Evolutionary conservation across 1,284 basidiomycete genomes (phyloP).

Genomic region (Heterobasidion occidentale): DNA sequence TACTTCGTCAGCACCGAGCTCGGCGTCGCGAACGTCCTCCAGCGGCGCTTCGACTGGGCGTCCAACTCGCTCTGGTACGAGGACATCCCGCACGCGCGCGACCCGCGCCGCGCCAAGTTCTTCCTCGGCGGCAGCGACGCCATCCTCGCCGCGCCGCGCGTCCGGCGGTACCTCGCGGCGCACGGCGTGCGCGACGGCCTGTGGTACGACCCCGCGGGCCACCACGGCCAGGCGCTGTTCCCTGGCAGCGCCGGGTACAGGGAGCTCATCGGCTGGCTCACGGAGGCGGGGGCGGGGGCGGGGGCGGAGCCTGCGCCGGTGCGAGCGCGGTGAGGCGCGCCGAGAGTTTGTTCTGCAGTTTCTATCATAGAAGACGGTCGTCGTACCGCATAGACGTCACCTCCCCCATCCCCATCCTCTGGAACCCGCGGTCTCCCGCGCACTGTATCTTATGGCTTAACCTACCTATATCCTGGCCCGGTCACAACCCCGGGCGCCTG

Average conservation of each 20-base stretch:
- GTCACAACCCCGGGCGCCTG: no score
- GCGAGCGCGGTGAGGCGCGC: no score
- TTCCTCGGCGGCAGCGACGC: slow-evolving; percentile 76
- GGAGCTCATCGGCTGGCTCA: slow-evolving; percentile 62
- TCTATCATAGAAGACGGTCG: no score
- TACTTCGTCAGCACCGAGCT: slow-evolving; percentile 85
- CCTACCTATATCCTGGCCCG: no score
- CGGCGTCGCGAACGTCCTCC: slow-evolving; percentile 79
- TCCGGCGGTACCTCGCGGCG: slow-evolving; percentile 64
- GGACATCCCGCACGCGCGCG: slow-evolving; percentile 73
- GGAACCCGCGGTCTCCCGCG: no score
- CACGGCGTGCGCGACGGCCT: slow-evolving; percentile 71
- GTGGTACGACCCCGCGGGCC: slow-evolving; percentile 59
- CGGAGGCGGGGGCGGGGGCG: slow-evolving; percentile 15
- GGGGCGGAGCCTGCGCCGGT: not conserved
- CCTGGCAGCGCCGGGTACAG: slow-evolving; percentile 45
- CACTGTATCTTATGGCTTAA: no score
- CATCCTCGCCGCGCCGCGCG: slow-evolving; percentile 73
- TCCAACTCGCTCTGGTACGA: slow-evolving; percentile 87
- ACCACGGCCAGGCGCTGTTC: slow-evolving; percentile 68
- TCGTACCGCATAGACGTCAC: no score
- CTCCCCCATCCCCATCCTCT: no score
- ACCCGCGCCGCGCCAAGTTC: slow-evolving; percentile 54
- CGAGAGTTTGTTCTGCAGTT: no score
- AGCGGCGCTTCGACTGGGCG: slow-evolving; percentile 80